Evolutionary conservation across 2,329 filamentous ascomycete genomes (phyloP).

Genomic region (Ascochyta clinopodiicola): DNA sequence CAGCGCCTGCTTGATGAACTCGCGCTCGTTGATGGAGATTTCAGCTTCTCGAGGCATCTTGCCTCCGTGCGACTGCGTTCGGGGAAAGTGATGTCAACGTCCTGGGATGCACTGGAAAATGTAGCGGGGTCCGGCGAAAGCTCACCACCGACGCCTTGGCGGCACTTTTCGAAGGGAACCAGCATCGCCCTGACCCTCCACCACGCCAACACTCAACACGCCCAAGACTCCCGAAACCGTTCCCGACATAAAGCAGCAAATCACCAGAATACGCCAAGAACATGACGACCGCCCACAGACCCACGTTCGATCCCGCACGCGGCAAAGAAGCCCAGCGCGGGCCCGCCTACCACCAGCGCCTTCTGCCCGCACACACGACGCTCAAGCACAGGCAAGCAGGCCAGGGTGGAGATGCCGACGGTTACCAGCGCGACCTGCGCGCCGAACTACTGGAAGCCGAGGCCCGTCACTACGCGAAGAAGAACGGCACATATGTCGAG

Average conservation of each 20-base stretch:
- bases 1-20: conserved; percentile 84
- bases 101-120: conserved; percentile 24
- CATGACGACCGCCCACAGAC: conserved; percentile 71
- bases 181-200: conserved; percentile 19
- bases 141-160: conserved; percentile 27
- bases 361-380: conserved; percentile 90
- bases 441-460: conserved; percentile 91
- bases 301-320: conserved; percentile 94
- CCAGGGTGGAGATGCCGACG: conserved; percentile 83
- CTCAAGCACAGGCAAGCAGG: conserved; percentile 85
- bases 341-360: conserved; percentile 93
- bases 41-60: conserved; percentile 92
- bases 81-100: conserved; percentile 11
- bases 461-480: conserved; percentile 84
- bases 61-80: conserved; percentile 10
- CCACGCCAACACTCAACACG: conserved; percentile 14
- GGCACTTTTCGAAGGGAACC: conserved; percentile 3
- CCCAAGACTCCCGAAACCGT: conserved; percentile 43
- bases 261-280: conserved; percentile 17
- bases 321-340: conserved; percentile 95
- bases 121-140: conserved; percentile 33
- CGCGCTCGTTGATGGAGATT: conserved; percentile 85
- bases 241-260: neutral
- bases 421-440: conserved; percentile 76
- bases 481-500: conserved; percentile 66